A percentile compares a stretch with the other conserved stretches of the same genome.
phyloP scores from a whole-genome alignment of 805 yeast genomes.

The Candida germanica region DNA sequence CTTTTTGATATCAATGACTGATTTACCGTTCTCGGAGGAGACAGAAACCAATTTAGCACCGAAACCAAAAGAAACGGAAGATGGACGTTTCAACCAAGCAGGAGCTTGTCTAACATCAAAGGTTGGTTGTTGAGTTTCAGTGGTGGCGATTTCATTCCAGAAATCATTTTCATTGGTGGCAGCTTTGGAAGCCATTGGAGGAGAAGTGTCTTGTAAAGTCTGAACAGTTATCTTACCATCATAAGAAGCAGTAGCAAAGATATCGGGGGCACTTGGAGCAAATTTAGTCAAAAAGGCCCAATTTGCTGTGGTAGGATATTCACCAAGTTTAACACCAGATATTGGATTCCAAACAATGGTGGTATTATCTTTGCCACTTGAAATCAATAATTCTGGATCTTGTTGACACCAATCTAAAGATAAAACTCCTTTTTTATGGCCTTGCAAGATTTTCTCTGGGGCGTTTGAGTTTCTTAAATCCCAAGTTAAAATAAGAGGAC shows the following conservation, averaged over 20 bases:
- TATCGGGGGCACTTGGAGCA: slow-evolving; percentile 85
- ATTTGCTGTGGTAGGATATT: slow-evolving; percentile 87
- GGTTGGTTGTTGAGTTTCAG: slow-evolving; percentile 71
- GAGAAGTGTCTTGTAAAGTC: slow-evolving; percentile 81
- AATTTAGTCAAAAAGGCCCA: slow-evolving; percentile 91
- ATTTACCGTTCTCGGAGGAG: slow-evolving; percentile 35
- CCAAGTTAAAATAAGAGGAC: slow-evolving; percentile 85
- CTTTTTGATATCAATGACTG: slow-evolving; percentile 43
- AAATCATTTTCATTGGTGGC: slow-evolving; percentile 62
- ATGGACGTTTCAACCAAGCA: slow-evolving; percentile 75
- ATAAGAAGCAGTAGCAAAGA: slow-evolving; percentile 84
- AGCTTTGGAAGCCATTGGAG: slow-evolving; percentile 47
- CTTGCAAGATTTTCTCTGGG: slow-evolving; percentile 74
- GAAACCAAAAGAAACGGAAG: slow-evolving; percentile 81
- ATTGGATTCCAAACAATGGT: slow-evolving; percentile 90
- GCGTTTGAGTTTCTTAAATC: slow-evolving; percentile 89
- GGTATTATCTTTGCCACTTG: slow-evolving; percentile 91
- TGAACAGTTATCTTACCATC: slow-evolving; percentile 82
- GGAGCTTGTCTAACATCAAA: slow-evolving; percentile 81
- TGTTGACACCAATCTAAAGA: slow-evolving; percentile 91
- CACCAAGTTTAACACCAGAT: slow-evolving; percentile 67
- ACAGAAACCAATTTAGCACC: slow-evolving; percentile 83
- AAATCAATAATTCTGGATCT: slow-evolving; percentile 73
- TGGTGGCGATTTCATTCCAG: slow-evolving; percentile 74
- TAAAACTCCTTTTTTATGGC: slow-evolving; percentile 85